phyloP scores from a whole-genome alignment of 2,329 filamentous ascomycete species.

The Microdochium paspali region DNA sequence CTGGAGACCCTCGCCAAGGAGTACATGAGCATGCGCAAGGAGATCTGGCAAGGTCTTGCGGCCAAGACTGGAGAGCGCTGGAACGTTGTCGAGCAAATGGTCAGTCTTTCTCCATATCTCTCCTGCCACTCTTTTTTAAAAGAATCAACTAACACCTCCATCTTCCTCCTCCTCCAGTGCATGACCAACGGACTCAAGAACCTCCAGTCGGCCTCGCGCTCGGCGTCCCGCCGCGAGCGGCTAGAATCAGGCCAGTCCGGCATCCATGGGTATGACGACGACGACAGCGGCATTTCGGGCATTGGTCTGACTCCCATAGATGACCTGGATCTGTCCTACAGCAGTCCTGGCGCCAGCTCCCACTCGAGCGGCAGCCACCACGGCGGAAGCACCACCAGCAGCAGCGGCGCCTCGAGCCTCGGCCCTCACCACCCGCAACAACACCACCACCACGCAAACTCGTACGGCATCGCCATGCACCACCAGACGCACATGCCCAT shows the following conservation, averaged over 20 bases:
- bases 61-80: slow-evolving; percentile 73
- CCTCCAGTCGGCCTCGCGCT: slow-evolving; percentile 59
- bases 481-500: not conserved
- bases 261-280: slow-evolving; percentile 42
- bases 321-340: slow-evolving; percentile 48
- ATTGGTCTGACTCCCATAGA: slow-evolving; percentile 49
- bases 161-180: slow-evolving; percentile 43
- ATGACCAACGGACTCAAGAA: slow-evolving; percentile 80
- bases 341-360: slow-evolving; percentile 40
- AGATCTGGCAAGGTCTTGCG: slow-evolving; percentile 73
- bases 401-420: slow-evolving; percentile 16
- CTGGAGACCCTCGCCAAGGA: slow-evolving; percentile 65
- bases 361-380: slow-evolving; percentile 19
- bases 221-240: slow-evolving; percentile 56
- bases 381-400: slow-evolving; percentile 9
- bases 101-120: slow-evolving; percentile 21
- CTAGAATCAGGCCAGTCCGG: slow-evolving; percentile 35
- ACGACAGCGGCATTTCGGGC: slow-evolving; percentile 63
- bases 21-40: slow-evolving; percentile 70
- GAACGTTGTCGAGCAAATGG: slow-evolving; percentile 59
- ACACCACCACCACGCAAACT: slow-evolving; percentile 12
- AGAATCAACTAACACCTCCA: slow-evolving; percentile 4
- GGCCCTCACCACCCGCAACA: slow-evolving; percentile 17
- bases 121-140: not conserved
- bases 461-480: slow-evolving; percentile 9